Conservation (phyloP, 305 asterid species). For the Stenogyne calaminthoides region DNA sequence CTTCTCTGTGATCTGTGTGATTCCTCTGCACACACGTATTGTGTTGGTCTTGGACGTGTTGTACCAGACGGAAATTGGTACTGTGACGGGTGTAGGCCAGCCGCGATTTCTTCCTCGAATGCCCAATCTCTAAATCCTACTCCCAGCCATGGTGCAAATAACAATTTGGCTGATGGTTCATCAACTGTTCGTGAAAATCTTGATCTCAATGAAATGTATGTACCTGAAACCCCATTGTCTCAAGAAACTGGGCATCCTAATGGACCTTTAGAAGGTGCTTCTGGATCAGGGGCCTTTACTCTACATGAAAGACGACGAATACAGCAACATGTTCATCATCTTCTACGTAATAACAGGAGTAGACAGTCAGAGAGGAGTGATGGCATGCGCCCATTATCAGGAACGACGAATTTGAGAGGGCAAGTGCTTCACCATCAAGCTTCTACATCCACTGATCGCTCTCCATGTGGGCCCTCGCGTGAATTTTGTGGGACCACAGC, state of each 20-base stretch:
- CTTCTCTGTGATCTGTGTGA: constrained; percentile 84
- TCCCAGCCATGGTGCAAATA: constrained; percentile 42
- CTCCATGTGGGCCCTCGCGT: constrained; percentile 34
- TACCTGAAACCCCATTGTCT: constrained; percentile 58
- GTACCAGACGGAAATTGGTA: constrained; percentile 90
- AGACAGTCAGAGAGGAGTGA: constrained; percentile 42
- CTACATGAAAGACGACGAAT: constrained; percentile 62
- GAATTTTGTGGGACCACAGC: constrained; percentile 36
- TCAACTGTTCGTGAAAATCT: constrained; percentile 51
- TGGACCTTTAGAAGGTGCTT: background rate
- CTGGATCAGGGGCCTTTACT: constrained; percentile 55
- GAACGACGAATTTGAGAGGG: constrained; percentile 37
- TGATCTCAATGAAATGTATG: constrained; percentile 63
- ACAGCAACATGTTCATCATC: constrained; percentile 54
- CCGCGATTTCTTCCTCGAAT: constrained; percentile 48
- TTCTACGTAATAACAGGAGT: constrained; percentile 45
- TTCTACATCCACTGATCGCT: constrained; percentile 46
- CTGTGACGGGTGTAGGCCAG: constrained; percentile 73
- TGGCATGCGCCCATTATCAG: constrained; percentile 32
- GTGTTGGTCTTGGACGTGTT: constrained; percentile 77
- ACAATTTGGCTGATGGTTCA: constrained; percentile 40
- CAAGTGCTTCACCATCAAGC: constrained; percentile 43
- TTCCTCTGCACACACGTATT: constrained; percentile 79
- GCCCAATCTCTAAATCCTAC: constrained; percentile 39
- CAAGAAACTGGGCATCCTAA: constrained; percentile 36